Percentiles rank a stretch among this genome's conserved stretches.
These are phyloP conservation scores for Bretschneidera sinensis DNA, from an alignment of 345 rosid genomes.

Conservation along the genomic window DNA sequence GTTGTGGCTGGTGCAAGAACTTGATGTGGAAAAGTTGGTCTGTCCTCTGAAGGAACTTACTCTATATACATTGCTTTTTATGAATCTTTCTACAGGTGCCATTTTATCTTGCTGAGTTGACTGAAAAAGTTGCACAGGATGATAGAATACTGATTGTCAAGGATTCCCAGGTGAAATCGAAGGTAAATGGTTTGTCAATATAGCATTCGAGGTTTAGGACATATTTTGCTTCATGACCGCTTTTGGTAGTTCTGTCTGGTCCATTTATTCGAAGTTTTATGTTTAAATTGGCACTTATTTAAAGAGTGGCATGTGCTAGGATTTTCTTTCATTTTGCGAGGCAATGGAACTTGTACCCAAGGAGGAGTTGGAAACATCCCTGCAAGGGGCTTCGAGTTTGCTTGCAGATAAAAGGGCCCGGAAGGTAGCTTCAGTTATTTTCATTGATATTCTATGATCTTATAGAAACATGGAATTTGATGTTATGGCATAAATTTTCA, in stretches of 20 bases:
- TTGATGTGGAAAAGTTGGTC: constrained; percentile 10
- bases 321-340: constrained; percentile 81
- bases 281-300: constrained; percentile 12
- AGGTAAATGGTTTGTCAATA: constrained; percentile 37
- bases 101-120: constrained; percentile 75
- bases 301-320: constrained; percentile 39
- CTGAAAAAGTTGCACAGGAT: constrained; percentile 52
- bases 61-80: constrained; percentile 2
- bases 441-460: neutral
- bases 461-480: neutral
- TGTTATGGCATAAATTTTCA: neutral
- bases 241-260: neutral
- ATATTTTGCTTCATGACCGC: neutral
- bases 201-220: no score
- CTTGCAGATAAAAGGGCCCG: constrained; percentile 71
- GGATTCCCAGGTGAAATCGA: constrained; percentile 55
- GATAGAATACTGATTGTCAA: constrained; percentile 64
- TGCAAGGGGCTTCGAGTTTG: constrained; percentile 44
- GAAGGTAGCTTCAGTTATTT: constrained; percentile 43
- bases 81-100: constrained; percentile 50
- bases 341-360: constrained; percentile 73
- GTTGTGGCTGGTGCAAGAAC: neutral
- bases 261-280: constrained; percentile 3
- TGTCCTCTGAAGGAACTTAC: neutral
- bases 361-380: constrained; percentile 57